phyloP scores from a whole-genome alignment of 345 rosid species.

The Orychophragmus violaceus region DNA sequence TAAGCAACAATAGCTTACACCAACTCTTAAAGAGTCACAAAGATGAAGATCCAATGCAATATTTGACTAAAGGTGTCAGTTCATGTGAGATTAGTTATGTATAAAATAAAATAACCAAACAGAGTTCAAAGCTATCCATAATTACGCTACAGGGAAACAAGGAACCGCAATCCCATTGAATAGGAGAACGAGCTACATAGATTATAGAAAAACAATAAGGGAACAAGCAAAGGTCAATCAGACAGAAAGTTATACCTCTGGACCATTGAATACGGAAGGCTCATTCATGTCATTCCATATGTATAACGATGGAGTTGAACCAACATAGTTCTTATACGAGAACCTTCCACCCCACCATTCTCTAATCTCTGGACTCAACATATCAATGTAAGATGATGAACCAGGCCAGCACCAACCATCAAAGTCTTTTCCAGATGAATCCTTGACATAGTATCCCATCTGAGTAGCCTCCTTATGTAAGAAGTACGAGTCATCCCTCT shows the following conservation, averaged over 20 bases:
- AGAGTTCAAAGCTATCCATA: neutral
- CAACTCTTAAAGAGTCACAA: neutral
- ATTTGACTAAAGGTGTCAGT: neutral
- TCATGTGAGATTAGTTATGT: neutral
- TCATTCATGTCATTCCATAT: slow-evolving; percentile 99
- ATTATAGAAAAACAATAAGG: neutral
- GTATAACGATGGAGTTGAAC: slow-evolving; percentile 87
- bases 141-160: neutral
- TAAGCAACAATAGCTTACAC: neutral
- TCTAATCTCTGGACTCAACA: slow-evolving; percentile 84
- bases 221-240: slow-evolving; percentile 4
- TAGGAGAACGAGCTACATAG: neutral
- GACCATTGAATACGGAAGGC: slow-evolving; percentile 99
- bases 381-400: slow-evolving; percentile 83
- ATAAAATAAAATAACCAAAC: neutral
- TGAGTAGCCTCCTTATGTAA: slow-evolving; percentile 83
- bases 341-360: slow-evolving; percentile 87
- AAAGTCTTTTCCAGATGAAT: slow-evolving; percentile 73
- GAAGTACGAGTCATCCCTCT: slow-evolving; percentile 71
- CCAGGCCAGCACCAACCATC: slow-evolving; percentile 99
- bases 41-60: neutral
- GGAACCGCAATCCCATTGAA: neutral
- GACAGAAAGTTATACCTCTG: slow-evolving; percentile 62
- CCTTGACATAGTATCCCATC: slow-evolving; percentile 88
- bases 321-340: slow-evolving; percentile 64